Evolutionary conservation across 2,329 filamentous ascomycete genomes (phyloP).

Genomic region (Aspergillus pseudoglaucus): DNA sequence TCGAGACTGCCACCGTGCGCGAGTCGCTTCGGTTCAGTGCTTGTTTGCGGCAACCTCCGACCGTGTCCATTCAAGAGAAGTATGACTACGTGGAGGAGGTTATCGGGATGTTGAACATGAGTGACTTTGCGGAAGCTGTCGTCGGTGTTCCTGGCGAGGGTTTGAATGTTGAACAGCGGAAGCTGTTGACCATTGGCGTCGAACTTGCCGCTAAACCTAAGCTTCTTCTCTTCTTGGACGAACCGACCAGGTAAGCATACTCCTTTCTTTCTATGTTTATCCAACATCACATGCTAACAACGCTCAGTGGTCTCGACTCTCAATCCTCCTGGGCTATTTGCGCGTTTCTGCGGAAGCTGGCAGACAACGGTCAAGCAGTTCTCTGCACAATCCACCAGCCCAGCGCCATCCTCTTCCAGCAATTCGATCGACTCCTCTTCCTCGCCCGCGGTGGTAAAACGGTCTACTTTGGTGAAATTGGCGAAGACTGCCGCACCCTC

Average conservation of each 20-base stretch:
- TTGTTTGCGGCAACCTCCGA: constrained; percentile 69
- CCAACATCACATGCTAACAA: neutral
- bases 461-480: constrained; percentile 62
- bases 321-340: constrained; percentile 89
- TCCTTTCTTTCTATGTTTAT: too few species aligned
- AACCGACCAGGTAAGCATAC: constrained; percentile 59
- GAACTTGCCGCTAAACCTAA: constrained; percentile 86
- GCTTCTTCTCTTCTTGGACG: constrained; percentile 80
- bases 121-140: constrained; percentile 78
- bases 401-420: constrained; percentile 82
- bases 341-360: constrained; percentile 75
- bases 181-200: constrained; percentile 81
- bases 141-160: constrained; percentile 81
- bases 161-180: constrained; percentile 55
- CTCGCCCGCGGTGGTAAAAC: constrained; percentile 59
- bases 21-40: constrained; percentile 83
- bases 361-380: constrained; percentile 78
- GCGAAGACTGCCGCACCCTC: constrained; percentile 49
- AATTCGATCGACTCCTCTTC: constrained; percentile 61
- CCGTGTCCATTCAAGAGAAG: constrained; percentile 67
- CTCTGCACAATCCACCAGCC: constrained; percentile 93
- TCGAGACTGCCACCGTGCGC: constrained; percentile 75
- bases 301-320: constrained; percentile 67
- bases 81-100: constrained; percentile 80
- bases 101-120: constrained; percentile 80